A percentile compares a stretch with the other conserved stretches of the same genome.
These are phyloP conservation scores for Jacaranda mimosifolia DNA, from an alignment of 257 asterid species.

Conservation along the genomic window DNA sequence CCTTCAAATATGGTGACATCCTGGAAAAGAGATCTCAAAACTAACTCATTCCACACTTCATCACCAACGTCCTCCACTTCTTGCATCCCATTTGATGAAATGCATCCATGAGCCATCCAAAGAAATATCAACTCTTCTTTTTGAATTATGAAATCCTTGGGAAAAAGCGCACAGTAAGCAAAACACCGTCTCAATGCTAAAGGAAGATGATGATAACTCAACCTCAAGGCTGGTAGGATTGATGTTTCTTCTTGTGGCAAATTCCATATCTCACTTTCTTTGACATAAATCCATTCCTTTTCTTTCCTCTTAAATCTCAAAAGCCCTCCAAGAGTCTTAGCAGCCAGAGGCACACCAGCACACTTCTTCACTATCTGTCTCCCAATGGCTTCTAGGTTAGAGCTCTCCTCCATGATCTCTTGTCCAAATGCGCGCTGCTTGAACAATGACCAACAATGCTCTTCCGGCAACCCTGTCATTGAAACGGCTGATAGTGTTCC, in stretches of 20 bases:
- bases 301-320: constrained; percentile 40
- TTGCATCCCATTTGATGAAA: no score
- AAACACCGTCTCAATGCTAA: constrained; percentile 35
- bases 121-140: constrained; percentile 34
- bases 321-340: constrained; percentile 47
- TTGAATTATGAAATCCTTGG: constrained; percentile 20
- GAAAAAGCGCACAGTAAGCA: constrained; percentile 43
- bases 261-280: constrained; percentile 45
- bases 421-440: constrained; percentile 25
- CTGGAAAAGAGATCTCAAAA: no score
- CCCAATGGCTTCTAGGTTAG: no score
- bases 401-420: no score
- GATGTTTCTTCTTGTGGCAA: constrained; percentile 31
- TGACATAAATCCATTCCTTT: not conserved
- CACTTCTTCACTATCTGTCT: constrained; percentile 13
- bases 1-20: no score
- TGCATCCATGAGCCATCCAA: constrained; percentile 40
- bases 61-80: no score
- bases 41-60: no score
- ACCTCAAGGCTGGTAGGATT: constrained; percentile 42
- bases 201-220: constrained; percentile 46
- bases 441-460: constrained; percentile 45
- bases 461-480: constrained; percentile 32
- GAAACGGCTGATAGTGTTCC: constrained; percentile 34
- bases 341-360: constrained; percentile 46